These are phyloP conservation scores for Paraphysoderma sedebokerense DNA, from an alignment of 371 early-diverging fungal genomes.

Conservation along the genomic window DNA sequence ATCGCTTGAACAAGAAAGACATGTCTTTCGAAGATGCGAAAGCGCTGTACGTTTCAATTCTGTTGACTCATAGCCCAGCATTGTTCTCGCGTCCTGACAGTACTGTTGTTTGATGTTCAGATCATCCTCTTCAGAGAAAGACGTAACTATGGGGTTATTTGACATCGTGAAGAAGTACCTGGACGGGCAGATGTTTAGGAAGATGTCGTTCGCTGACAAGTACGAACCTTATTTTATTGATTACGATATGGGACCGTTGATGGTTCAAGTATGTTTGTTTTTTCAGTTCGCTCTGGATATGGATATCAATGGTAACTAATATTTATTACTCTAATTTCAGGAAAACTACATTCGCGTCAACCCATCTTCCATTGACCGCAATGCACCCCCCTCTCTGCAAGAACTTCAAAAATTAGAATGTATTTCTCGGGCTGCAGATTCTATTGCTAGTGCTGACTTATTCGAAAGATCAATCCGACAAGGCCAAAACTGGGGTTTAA, in stretches of 20 bases:
- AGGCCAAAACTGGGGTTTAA: conserved; percentile 75
- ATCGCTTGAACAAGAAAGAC: conserved; percentile 33
- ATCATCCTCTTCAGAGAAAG: conserved; percentile 38
- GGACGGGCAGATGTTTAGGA: conserved; percentile 23
- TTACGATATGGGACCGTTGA: conserved; percentile 69
- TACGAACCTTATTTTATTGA: conserved; percentile 92
- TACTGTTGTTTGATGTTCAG: background rate
- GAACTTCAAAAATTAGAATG: conserved; percentile 22
- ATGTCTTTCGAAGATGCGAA: conserved; percentile 75
- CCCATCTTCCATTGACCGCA: conserved; percentile 20
- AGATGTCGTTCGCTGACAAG: conserved; percentile 46
- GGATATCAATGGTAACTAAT: too few species aligned
- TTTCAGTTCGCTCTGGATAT: too few species aligned
- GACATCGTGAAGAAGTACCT: conserved; percentile 65
- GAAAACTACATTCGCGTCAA: conserved; percentile 44
- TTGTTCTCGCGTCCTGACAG: background rate
- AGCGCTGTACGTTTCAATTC: conserved; percentile 36
- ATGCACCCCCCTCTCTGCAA: conserved; percentile 1
- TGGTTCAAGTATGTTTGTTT: conserved; percentile 59
- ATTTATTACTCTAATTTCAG: conserved; percentile 6
- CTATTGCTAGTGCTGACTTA: conserved; percentile 73
- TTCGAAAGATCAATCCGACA: conserved; percentile 57
- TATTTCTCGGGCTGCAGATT: conserved; percentile 72
- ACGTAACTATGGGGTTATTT: conserved; percentile 60
- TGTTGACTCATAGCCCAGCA: background rate